phyloP scores from a whole-genome alignment of 2,329 filamentous ascomycete species.

The Calonectria hawksworthii region DNA sequence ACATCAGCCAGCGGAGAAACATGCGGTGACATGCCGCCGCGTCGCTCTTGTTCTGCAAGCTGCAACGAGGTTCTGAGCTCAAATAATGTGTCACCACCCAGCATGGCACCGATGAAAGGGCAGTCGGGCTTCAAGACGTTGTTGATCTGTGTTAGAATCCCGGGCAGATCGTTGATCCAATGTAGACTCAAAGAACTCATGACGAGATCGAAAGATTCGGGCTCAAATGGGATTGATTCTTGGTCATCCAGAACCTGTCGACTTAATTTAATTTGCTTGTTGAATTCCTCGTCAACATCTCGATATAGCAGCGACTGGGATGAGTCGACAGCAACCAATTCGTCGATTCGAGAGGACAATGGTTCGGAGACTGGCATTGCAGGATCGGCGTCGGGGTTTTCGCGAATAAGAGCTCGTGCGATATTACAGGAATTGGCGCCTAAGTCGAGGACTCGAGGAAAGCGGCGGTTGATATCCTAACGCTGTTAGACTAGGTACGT shows the following conservation, averaged over 20 bases:
- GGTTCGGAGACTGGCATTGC: conserved; percentile 72
- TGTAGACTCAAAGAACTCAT: conserved; percentile 91
- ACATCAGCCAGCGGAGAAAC: conserved; percentile 94
- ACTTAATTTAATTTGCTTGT: conserved; percentile 78
- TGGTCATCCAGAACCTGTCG: conserved; percentile 82
- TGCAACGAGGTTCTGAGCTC: conserved; percentile 95
- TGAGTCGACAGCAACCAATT: conserved; percentile 85
- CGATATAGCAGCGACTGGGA: conserved; percentile 84
- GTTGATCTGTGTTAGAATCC: conserved; percentile 87
- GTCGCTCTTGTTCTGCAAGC: conserved; percentile 89
- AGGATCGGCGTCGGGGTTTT: conserved; percentile 74
- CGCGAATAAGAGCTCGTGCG: conserved; percentile 81
- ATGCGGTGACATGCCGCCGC: conserved; percentile 92
- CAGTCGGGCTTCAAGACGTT: conserved; percentile 88
- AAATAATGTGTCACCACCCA: conserved; percentile 93
- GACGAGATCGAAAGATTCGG: conserved; percentile 88
- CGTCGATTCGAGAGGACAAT: conserved; percentile 77
- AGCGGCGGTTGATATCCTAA: conserved; percentile 92
- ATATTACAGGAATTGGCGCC: conserved; percentile 98
- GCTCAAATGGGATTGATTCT: conserved; percentile 81
- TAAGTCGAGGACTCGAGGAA: conserved; percentile 88
- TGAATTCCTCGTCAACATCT: conserved; percentile 82
- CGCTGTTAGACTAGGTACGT: conserved; percentile 28
- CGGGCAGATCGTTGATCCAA: conserved; percentile 97
- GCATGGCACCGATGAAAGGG: conserved; percentile 96